Conservation (phyloP, 2,329 filamentous ascomycete species). For the Exophiala aquamarina region DNA sequence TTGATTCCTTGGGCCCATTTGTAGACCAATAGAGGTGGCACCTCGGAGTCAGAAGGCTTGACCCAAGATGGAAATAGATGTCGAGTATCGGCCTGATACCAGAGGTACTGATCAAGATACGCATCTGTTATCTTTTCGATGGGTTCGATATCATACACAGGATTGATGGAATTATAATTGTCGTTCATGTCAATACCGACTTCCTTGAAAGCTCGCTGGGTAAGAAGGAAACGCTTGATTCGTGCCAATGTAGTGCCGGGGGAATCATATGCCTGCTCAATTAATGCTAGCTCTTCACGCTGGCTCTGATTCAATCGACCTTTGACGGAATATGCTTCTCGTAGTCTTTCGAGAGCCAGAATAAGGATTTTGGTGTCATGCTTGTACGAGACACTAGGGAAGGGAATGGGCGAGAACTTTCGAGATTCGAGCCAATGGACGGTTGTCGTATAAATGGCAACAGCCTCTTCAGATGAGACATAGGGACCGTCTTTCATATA, state of each 20-base stretch:
- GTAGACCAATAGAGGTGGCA: constrained; percentile 89
- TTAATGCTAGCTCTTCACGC: constrained; percentile 91
- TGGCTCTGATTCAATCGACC: constrained; percentile 95
- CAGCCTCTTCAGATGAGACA: constrained; percentile 95
- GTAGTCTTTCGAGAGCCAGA: constrained; percentile 83
- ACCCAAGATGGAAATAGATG: constrained; percentile 98
- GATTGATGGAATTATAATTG: constrained; percentile 98
- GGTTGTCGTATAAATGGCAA: constrained; percentile 97
- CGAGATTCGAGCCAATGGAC: constrained; percentile 98
- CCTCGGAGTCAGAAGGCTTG: constrained; percentile 97
- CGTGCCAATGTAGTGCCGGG: constrained; percentile 92
- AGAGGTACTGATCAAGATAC: constrained; percentile 96
- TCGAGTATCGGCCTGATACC: constrained; percentile 97
- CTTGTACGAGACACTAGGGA: constrained; percentile 98
- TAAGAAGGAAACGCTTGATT: constrained; percentile 96
- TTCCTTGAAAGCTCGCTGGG: constrained; percentile 97
- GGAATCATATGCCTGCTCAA: constrained; percentile 97
- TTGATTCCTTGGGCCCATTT: constrained; percentile 99
- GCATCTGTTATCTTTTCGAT: constrained; percentile 99
- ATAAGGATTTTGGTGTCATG: constrained; percentile 99
- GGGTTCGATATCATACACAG: constrained; percentile 97
- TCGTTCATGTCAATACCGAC: constrained; percentile 99
- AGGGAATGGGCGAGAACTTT: constrained; percentile 98
- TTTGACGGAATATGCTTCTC: constrained; percentile 97
- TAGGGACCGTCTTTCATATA: constrained; percentile 99